Base-by-base conservation (phyloP, 768 basidiomycete species). In the Russula sp. region DNA sequence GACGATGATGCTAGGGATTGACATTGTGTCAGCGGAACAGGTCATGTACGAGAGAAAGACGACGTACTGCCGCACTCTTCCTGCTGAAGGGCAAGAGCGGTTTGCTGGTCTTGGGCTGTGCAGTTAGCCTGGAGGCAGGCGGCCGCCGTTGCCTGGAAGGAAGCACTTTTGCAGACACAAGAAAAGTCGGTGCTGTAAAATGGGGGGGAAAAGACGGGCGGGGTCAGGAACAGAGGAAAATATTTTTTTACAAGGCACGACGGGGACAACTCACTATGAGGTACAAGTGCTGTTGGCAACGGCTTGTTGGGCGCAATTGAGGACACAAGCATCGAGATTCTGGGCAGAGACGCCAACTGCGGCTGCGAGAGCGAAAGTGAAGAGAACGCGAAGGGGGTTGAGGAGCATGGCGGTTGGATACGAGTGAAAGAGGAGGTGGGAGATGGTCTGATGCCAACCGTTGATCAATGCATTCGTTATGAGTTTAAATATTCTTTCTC, bases 121-220 rank as follows among this genome's bases (percentile, higher is more conserved):
- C 80, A 81, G 43, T 66, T 73, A 1, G 63, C n/a, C 22, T 34
- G 1, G 22, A 81, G 69, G 65, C 80, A 81, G 7, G 34, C 1
- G 0, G 1, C 8, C 2, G 75, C 75, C 1, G 69, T 69, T 4
- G 1, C 0, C 59, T 79, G 78, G 77, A 78, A 81, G 2, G 61
- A 47, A 1, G 55, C 10, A 53, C 71, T 76, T 3, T 72, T 66
- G 70, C 80, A 81, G 22, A 77, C 64, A 55, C 80, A 81, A 0
- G 59, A 0, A n/a, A 76, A 0, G 67, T 81, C 67, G 13, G 76
- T 68, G 67, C 80, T 81, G 25, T 8, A 10, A 13, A 29, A 29
- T 2, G 25, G 1, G 25, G 1, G 25, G 3, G 3, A 29, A 29
- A 29, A 50, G 2, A 14, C 10, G 32, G 34, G 43, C 38, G 22